Evolutionary conservation across 83 land plant species (phyloP), one percentile per base, ranked within the genome.

Genomic region (Picea engelmannii): DNA sequence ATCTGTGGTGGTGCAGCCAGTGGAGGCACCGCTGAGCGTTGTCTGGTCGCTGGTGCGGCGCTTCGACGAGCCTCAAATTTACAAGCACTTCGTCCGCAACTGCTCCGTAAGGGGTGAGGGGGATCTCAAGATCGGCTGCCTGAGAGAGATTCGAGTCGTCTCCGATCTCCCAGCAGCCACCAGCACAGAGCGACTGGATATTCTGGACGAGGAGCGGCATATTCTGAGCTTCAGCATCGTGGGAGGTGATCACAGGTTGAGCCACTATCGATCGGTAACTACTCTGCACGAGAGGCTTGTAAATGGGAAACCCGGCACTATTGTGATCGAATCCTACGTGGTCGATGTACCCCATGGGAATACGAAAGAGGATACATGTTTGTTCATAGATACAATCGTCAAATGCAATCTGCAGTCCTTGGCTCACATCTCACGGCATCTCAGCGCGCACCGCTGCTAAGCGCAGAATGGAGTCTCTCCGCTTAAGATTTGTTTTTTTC

Each of bases 231-330:
- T 55, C 0, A 55, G 59, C 59, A 55, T 13, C 59, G 16, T 55
- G 0, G 16, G 16, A 13, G 16, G 59, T 4, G 16, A 13, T 0
- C 59, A 55, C 59, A 55, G 16, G 16, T 16, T 55, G 4, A 55
- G 68, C 82, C 88, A 90, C 78, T 92, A 92, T 89, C 4, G 81
- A 64, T 88, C 92, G 77, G 87, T 88, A 18, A 92, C 94, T 12
- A 80, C 88, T 49, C 49, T 80, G 23, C 27, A 78, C 7, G 77
- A 47, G 44, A 65, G 76, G 18, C 0, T 55, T 55, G 2, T 13
- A 13, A 79, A 62, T 31, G 82, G 86, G 20, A 21, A 20, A 85
- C 78, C 70, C 23, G 23, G 23, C 9, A 67, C 70, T 4, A 27
- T 76, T 44, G 85, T 86, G 8, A 74, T 86, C 35, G 87, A 86